phyloP scores from a whole-genome alignment of 768 basidiomycete species.

The Lenzites betulinus region DNA sequence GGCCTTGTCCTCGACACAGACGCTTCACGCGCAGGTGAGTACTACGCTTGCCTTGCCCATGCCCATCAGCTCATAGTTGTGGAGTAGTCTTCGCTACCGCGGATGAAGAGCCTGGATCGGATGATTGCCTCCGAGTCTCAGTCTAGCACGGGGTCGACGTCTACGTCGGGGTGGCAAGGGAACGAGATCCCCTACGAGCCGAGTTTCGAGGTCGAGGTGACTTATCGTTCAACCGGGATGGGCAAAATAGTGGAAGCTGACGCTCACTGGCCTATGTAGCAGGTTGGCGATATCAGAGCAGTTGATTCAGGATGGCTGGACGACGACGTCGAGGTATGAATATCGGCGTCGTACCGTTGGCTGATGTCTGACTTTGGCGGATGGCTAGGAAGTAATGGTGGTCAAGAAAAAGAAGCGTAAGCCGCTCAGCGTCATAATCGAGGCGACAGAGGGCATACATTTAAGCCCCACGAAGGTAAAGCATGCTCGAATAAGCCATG shows the following conservation, averaged over 20 bases:
- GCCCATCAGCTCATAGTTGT: neutral
- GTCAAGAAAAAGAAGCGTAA: slow-evolving; percentile 36
- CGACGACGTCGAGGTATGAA: slow-evolving; percentile 50
- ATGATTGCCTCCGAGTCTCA: neutral
- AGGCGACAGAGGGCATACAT: slow-evolving; percentile 9
- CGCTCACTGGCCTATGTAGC: slow-evolving; percentile 30
- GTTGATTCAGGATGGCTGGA: slow-evolving; percentile 49
- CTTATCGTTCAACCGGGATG: neutral
- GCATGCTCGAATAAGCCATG: no score
- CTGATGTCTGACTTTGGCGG: neutral
- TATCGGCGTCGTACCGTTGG: neutral
- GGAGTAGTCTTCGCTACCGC: neutral
- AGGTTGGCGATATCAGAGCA: slow-evolving; percentile 43
- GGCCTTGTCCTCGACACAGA: slow-evolving; percentile 1
- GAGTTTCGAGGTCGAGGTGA: slow-evolving; percentile 48
- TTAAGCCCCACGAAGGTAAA: slow-evolving; percentile 2
- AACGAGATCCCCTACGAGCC: slow-evolving; percentile 11
- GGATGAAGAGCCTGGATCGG: neutral
- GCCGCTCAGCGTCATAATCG: slow-evolving; percentile 19
- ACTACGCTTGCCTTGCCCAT: neutral
- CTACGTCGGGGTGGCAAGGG: neutral
- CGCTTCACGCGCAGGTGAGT: neutral
- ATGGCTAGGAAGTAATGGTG: slow-evolving; percentile 47
- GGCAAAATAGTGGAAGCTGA: neutral
- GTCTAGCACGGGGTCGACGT: neutral